Evolutionary conservation across 2,329 filamentous ascomycete species (phyloP), one percentile per base, ranked within the genome.

Genomic region (Ophiostoma sp.): DNA sequence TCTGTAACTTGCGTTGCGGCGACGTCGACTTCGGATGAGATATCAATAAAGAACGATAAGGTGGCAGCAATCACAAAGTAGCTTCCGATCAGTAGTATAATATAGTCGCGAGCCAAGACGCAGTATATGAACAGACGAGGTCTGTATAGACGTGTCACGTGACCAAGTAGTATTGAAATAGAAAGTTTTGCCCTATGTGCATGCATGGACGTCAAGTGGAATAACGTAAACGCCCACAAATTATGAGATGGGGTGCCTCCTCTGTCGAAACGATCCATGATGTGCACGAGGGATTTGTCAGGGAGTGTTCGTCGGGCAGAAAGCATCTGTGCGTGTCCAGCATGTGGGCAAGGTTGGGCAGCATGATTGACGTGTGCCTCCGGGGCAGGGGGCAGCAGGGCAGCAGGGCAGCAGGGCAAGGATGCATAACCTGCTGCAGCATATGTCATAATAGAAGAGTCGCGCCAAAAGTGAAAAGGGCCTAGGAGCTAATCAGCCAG

Each of bases 291-390:
- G 49, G 49, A 49, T n/a, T 14, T 52, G 27, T 40, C n/a, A 36
- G 14, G 6, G 27, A 38, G 11, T 52, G 45, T 6, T 18, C 47
- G 55, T 60, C 27, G 27, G 55, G 55, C 55, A 60, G 27, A 45
- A 45, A 47, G 5, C 12, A 47, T 47, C 45, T 47, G 45, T 55
- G 55, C 55, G 55, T 60, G 27, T 12, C 14, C 55, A 18, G 55
- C 18, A 4, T 38, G 27, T 9, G 47, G n/a, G 55, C 7, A 38
- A 38, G 27, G 55, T 18, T 38, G 55, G 27, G 55, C 55, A 36
- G 55, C 55, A 60, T 60, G 49, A 16, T 55, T 55, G 55, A 60
- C 55, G 55, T 60, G 55, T 60, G 49, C 49, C 2, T 18, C 18
- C 55, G 5, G 11, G 8, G 27, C 55, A 60, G 55, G 27, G 11